phyloP scores from a whole-genome alignment of 1,284 basidiomycete species.

The Neolentinus lepideus region DNA sequence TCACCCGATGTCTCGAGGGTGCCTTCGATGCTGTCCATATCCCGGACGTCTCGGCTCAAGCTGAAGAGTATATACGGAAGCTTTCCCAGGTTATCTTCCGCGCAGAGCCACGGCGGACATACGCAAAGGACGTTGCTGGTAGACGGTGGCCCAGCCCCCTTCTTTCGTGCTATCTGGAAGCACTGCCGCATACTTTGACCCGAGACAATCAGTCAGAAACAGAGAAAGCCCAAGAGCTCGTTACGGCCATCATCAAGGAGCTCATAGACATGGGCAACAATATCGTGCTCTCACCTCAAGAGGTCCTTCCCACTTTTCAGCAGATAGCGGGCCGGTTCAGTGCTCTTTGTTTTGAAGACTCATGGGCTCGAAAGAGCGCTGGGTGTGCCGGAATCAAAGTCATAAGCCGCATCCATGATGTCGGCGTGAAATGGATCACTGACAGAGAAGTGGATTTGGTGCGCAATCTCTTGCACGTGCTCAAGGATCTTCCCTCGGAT shows the following conservation, averaged over 20 bases:
- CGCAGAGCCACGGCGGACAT: constrained; percentile 52
- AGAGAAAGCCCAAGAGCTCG: constrained; percentile 49
- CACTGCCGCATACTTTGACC: constrained; percentile 68
- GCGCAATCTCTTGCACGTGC: constrained; percentile 85
- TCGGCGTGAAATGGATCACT: constrained; percentile 78
- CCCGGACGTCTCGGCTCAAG: constrained; percentile 63
- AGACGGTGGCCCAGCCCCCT: constrained; percentile 56
- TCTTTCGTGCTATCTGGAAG: constrained; percentile 70
- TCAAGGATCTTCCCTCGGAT: constrained; percentile 95
- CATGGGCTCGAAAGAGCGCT: constrained; percentile 83
- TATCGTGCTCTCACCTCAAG: constrained; percentile 38
- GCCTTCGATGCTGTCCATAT: constrained; percentile 75
- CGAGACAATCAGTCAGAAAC: constrained; percentile 57
- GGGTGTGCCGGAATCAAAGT: constrained; percentile 82
- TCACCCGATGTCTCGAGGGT: constrained; percentile 67
- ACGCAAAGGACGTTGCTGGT: constrained; percentile 42
- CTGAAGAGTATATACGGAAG: constrained; percentile 60
- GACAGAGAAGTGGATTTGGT: constrained; percentile 91
- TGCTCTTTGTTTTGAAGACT: constrained; percentile 82
- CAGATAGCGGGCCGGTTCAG: constrained; percentile 78
- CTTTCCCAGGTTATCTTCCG: constrained; percentile 67
- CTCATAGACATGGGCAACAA: constrained; percentile 50
- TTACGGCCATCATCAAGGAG: constrained; percentile 60
- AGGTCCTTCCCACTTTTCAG: constrained; percentile 62
- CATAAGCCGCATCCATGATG: constrained; percentile 62